Evolutionary conservation across 2,329 filamentous ascomycete species (phyloP), one percentile per base, ranked within the genome.

Genomic region (Cladobotryum mycophilum): DNA sequence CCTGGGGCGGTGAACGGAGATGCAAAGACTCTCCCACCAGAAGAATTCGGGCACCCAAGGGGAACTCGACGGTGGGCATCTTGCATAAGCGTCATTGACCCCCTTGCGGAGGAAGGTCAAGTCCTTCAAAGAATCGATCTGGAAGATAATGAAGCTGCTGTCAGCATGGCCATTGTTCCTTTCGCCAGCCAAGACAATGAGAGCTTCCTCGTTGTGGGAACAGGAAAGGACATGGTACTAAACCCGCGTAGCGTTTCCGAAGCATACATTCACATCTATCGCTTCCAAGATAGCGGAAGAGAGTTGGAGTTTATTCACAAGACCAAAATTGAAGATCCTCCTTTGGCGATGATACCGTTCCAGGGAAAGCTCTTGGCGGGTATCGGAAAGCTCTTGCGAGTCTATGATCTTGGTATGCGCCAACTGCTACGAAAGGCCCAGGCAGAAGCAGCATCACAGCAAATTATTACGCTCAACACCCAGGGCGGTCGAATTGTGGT

Each of bases 291-390:
- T 45, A 83, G 89, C 55, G 95, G 95, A n/a, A 84, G 83, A 49
- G 84, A 89, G 61, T 79, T 99, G 14, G 88, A 96, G 62, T 93
- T 97, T 52, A 91, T 96, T 55, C 93, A 99, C 71, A 96, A 96
- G 69, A 99, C 95, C 1, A 89, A 90, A 61, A 80, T 96, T 6
- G 89, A 95, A 58, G 85, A 90, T 56, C 91, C 92, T 2, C 89
- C 95, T 1, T 82, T 89, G 61, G 92, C 93, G n/a, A 76, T 99
- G 14, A 75, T 93, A n/a, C 78, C 83, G 3, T 99, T 99, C 74
- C 92, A 97, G 67, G 95, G 95, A 30, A 86, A 88, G 57, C 76
- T 99, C 1, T 73, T 95, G 3, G 86, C 86, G n/a, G 93, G 91
- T 42, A 79, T 96, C 44, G 92, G 91, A 49, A 84, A 85, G 59